phyloP scores from a whole-genome alignment of 192 early-diverging fungal species.

The Backusella macrospora region DNA sequence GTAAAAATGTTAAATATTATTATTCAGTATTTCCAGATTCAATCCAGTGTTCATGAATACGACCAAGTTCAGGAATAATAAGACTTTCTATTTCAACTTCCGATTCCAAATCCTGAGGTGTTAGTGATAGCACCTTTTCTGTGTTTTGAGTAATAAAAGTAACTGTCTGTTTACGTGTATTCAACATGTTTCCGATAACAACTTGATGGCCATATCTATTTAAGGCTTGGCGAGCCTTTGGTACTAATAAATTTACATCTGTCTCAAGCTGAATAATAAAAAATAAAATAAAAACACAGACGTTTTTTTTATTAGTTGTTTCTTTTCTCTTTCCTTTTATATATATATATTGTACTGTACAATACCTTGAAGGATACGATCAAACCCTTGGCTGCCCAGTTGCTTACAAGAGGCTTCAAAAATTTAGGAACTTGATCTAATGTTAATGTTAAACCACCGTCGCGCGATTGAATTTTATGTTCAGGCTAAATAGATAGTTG shows the following conservation, averaged over 20 bases:
- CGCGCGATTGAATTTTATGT: constrained; percentile 97
- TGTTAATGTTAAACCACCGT: constrained; percentile 80
- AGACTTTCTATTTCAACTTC: constrained; percentile 71
- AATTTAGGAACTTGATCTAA: constrained; percentile 99
- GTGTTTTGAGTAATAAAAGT: constrained; percentile 58
- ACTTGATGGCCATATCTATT: constrained; percentile 93
- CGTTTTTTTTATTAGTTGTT: background rate
- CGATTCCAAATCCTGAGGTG: constrained; percentile 51
- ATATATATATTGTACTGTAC: background rate
- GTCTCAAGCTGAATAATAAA: constrained; percentile 75
- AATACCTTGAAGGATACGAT: constrained; percentile 96
- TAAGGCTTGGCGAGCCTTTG: constrained; percentile 81
- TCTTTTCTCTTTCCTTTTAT: background rate
- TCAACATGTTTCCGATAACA: constrained; percentile 94
- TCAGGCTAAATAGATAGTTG: constrained; percentile 50
- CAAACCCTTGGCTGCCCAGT: constrained; percentile 87
- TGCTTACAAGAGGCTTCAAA: constrained; percentile 87
- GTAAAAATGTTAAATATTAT: background rate
- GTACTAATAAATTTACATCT: constrained; percentile 75
- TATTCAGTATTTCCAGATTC: constrained; percentile 25
- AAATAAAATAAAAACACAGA: background rate
- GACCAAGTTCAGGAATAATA: constrained; percentile 73
- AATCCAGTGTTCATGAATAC: constrained; percentile 69
- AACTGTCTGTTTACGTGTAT: constrained; percentile 86
- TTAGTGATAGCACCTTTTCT: constrained; percentile 52